Base-by-base conservation (phyloP, 345 rosid species). In the Erucastrum elatum region DNA sequence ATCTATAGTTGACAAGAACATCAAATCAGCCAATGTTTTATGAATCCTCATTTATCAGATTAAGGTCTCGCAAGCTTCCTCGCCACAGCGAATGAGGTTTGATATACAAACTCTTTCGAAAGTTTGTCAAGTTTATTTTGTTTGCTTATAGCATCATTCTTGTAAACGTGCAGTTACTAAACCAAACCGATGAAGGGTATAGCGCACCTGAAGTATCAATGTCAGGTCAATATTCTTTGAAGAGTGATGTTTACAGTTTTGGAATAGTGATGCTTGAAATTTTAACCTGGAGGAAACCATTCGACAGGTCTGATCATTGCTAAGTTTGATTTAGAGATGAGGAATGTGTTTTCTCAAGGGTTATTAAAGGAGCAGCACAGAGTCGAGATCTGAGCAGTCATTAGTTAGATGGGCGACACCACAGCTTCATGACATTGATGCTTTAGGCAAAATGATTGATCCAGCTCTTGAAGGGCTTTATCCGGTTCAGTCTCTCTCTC, bases 361-460 rank as follows among this genome's bases (percentile, higher is more conserved):
- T 21, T 21, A 21, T 21, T 39, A 33, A 51, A 29, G 56, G 56
- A 8, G 65, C 94, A 95, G 99, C 89, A 85, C 97, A 46, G 91
- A 87, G 86, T 87, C 91, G 72, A 91, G 97, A 76, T 72, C 85
- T 10, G 98, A 95, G 86, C 99, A 95, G 83, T 93, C 97, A 71
- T 76, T 95, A 86, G 99, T 95, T 77, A 85, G 96, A 80, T 95
- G 99, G 99, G 97, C 97, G 17, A 95, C 94, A n/a, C 99, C 99
- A 80, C 98, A 95, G 82, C 99, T 95, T 64, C 99, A 94, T n/a
- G 98, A 92, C 77, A 94, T 94, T 26, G 97, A 94, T 85, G 98
- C 98, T 59, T 80, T 94, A 70, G 82, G 87, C 1, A 93, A 91
- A 87, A 95, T 95, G 99, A 96, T 95, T 71, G 99, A 95, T 83